A percentile compares a stretch with the other conserved stretches of the same genome.
Conservation (phyloP, 192 early-diverging fungal genomes). For the Umbelopsis vinacea region DNA sequence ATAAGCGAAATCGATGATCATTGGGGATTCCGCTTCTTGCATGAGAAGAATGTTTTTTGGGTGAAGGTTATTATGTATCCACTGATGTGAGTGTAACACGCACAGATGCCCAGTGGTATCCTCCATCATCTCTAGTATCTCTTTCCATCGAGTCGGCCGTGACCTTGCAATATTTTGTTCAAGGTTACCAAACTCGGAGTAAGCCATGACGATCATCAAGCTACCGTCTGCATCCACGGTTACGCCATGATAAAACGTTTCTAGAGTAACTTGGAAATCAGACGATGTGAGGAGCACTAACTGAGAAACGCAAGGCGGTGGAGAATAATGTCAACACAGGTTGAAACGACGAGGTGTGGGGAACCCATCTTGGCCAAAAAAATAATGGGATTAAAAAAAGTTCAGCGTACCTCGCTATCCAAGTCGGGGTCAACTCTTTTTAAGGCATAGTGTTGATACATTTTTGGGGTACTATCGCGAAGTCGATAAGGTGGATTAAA, state of each 20-base stretch:
- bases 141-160: slow-evolving; percentile 19
- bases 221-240: slow-evolving; percentile 30
- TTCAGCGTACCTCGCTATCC: slow-evolving; percentile 27
- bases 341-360: neutral
- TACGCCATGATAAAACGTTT: slow-evolving; percentile 24
- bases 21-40: slow-evolving; percentile 26
- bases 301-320: neutral
- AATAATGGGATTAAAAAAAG: slow-evolving; percentile 18
- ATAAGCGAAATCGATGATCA: slow-evolving; percentile 35
- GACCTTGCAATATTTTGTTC: slow-evolving; percentile 25
- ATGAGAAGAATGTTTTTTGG: slow-evolving; percentile 36
- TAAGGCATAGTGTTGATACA: slow-evolving; percentile 34
- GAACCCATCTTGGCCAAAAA: neutral
- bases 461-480: slow-evolving; percentile 21
- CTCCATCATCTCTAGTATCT: slow-evolving; percentile 31
- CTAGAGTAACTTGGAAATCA: slow-evolving; percentile 20
- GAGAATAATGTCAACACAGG: neutral
- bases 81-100: slow-evolving; percentile 25
- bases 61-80: slow-evolving; percentile 37
- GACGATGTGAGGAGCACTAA: slow-evolving; percentile 16
- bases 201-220: slow-evolving; percentile 37
- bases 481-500: slow-evolving; percentile 39
- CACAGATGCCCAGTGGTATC: slow-evolving; percentile 21
- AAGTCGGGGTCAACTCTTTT: slow-evolving; percentile 35
- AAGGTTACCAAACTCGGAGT: slow-evolving; percentile 34